Conservation (phyloP, 208 protist species). For the Leishmania guyanensis region DNA sequence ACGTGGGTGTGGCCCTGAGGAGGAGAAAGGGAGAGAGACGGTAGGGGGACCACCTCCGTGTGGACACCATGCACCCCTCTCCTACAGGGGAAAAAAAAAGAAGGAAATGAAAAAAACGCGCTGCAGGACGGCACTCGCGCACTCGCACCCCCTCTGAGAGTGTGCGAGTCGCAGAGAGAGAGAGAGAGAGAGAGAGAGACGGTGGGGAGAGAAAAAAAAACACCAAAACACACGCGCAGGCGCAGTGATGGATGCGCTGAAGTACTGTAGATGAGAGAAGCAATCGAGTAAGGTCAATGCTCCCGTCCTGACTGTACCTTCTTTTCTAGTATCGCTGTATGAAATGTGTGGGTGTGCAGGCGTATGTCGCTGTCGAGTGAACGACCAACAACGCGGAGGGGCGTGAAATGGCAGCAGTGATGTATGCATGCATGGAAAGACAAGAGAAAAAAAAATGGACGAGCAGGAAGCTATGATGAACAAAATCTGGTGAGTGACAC, state of each 20-base stretch:
- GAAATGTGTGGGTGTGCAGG: background rate
- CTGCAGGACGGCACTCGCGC: no score
- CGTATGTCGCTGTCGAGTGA: background rate
- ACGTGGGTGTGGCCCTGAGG: background rate
- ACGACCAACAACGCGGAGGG: background rate
- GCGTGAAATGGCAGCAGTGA: background rate
- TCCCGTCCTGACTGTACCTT: background rate
- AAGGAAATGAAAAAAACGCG: no score
- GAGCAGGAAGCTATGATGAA: background rate
- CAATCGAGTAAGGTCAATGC: no score
- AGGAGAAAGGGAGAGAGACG: no score
- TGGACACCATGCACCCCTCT: no score
- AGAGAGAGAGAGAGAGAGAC: background rate
- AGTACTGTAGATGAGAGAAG: background rate
- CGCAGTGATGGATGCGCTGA: background rate
- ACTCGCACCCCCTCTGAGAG: no score
- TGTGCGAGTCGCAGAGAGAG: no score
- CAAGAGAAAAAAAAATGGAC: constrained; percentile 2
- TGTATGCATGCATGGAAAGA: background rate
- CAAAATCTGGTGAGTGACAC: background rate
- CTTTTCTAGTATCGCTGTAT: background rate
- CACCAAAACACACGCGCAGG: background rate
- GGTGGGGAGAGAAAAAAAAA: background rate
- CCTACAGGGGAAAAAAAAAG: no score
- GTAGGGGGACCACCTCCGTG: no score